Evolutionary conservation across 2,329 filamentous ascomycete genomes (phyloP), one percentile per base, ranked within the genome.

Genomic region (Nannizzia gypsea): DNA sequence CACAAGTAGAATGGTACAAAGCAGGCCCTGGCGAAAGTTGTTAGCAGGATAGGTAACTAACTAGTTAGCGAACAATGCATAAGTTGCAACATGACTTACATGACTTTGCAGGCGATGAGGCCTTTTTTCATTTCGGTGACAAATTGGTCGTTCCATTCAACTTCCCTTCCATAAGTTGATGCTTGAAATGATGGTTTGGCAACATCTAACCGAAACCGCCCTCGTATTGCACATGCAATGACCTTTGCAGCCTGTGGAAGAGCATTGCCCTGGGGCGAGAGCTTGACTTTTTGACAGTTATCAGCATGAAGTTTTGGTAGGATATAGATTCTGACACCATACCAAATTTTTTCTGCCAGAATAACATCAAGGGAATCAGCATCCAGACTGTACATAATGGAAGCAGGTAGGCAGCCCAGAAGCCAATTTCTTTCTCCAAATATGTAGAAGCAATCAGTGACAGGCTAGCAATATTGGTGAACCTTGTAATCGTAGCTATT

Each of bases 371-470:
- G 20, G 63, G 15, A 6, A 65, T 50, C n/a, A 56, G 50, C 15
- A 64, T 38, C 50, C 56, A 60, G 46, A 65, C 46, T 11, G 60
- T 59, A 55, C 61, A 65, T n/a, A 60, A 58, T 11, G 63, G 61
- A 11, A 84, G 67, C 1, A 82, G 70, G 64, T 79, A 87, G 1
- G 84, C 83, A 1, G 76, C 75, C 77, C 83, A 77, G 67, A 87
- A 88, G 1, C 80, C 82, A 60, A 81, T 71, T 62, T 82, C 77
- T 60, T 80, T 76, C 68, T 88, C 85, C 70, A 87, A 76, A 65
- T 80, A 81, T 1, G 80, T 81, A 0, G 81, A 85, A 5, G 78
- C 80, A 63, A 87, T 78, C 48, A 80, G 74, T 0, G 80, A 84
- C 3, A 88, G 74, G 3, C 81, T 79, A 8, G 84, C 85, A 6